phyloP scores from a whole-genome alignment of 768 basidiomycete genomes.

The Termitomyces eurrhizus region DNA sequence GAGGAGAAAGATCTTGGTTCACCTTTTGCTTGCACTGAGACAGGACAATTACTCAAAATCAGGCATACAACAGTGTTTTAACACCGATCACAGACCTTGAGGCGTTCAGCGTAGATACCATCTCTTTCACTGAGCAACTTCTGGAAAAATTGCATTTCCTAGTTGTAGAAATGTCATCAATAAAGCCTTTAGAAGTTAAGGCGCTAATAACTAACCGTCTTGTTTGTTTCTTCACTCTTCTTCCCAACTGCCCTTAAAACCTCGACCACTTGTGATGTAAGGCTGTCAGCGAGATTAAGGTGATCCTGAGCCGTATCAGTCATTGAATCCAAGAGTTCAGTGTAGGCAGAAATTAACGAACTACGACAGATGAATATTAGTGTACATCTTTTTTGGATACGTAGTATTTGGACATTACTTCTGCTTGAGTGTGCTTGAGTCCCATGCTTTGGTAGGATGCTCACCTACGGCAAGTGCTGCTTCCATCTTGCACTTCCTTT shows the following conservation, averaged over 20 bases:
- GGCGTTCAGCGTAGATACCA: constrained; percentile 58
- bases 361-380: constrained; percentile 32
- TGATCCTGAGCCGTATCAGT: constrained; percentile 65
- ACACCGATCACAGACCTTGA: constrained; percentile 48
- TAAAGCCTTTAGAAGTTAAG: constrained; percentile 2
- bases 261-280: constrained; percentile 59
- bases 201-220: constrained; percentile 44
- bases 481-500: constrained; percentile 65
- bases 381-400: constrained; percentile 5
- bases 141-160: constrained; percentile 72
- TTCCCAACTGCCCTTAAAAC: constrained; percentile 57
- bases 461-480: constrained; percentile 56
- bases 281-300: constrained; percentile 55
- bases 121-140: constrained; percentile 71
- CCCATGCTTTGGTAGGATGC: constrained; percentile 62
- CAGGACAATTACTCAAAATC: background rate
- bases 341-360: constrained; percentile 69
- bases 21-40: constrained; percentile 64
- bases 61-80: background rate
- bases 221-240: constrained; percentile 62
- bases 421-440: constrained; percentile 45
- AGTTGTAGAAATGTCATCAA: constrained; percentile 8
- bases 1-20: background rate
- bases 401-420: constrained; percentile 33
- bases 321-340: constrained; percentile 61